Evolutionary conservation across 306 rosid genomes (phyloP).

Genomic region (Sindora glabra): DNA sequence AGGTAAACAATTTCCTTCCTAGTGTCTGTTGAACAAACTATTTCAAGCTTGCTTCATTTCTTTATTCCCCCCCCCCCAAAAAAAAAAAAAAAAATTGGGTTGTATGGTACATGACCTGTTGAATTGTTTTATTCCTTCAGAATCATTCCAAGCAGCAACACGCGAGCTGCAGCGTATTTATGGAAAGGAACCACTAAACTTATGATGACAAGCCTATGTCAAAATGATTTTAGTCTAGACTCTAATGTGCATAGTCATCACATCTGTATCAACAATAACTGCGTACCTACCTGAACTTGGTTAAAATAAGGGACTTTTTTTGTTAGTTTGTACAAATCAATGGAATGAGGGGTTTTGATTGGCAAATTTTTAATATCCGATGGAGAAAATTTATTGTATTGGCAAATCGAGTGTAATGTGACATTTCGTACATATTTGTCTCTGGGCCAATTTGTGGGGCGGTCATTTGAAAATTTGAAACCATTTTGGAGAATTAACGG

Average conservation of each 20-base stretch:
- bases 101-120: neutral
- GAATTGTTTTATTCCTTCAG: slow-evolving; percentile 27
- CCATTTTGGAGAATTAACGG: no score
- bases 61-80: no score
- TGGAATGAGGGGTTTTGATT: neutral
- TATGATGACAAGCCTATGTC: slow-evolving; percentile 22
- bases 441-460: no score
- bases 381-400: no score
- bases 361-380: no score
- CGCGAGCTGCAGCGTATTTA: slow-evolving; percentile 89
- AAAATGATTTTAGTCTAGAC: slow-evolving; percentile 10
- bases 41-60: neutral
- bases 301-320: slow-evolving; percentile 9
- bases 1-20: slow-evolving; percentile 28
- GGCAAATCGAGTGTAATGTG: no score
- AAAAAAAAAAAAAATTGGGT: no score
- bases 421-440: no score
- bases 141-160: slow-evolving; percentile 87
- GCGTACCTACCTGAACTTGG: neutral
- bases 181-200: slow-evolving; percentile 63
- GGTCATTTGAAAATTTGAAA: no score
- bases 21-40: neutral
- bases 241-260: slow-evolving; percentile 16
- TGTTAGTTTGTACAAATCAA: slow-evolving; percentile 15
- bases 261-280: neutral